phyloP scores from a whole-genome alignment of 768 basidiomycete species.

The Mycena olivaceomarginata region DNA sequence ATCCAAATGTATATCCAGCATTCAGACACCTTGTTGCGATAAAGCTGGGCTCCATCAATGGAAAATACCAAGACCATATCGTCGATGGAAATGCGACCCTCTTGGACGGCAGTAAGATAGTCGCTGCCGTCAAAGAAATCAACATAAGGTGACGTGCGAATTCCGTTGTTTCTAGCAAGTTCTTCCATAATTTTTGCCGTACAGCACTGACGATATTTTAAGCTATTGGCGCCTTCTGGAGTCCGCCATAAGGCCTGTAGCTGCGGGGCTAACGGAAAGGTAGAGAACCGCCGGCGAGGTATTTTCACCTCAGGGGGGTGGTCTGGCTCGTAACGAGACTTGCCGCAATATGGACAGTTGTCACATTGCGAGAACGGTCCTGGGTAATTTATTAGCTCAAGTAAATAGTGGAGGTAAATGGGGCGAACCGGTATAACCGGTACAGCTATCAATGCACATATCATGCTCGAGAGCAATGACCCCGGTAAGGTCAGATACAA shows the following conservation, averaged over 20 bases:
- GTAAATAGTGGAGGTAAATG: too few relatives aligned
- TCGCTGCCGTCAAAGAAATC: slow-evolving; percentile 39
- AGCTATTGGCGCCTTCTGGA: slow-evolving; percentile 44
- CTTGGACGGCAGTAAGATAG: slow-evolving; percentile 53
- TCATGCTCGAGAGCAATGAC: slow-evolving; percentile 56
- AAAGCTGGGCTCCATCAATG: slow-evolving; percentile 51
- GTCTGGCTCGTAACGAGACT: slow-evolving; percentile 51
- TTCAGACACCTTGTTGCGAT: slow-evolving; percentile 43
- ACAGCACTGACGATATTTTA: slow-evolving; percentile 52
- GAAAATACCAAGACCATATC: slow-evolving; percentile 47
- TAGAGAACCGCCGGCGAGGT: slow-evolving; percentile 55
- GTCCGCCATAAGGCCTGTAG: slow-evolving; percentile 57
- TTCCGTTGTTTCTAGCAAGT: slow-evolving; percentile 16
- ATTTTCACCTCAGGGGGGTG: slow-evolving; percentile 23
- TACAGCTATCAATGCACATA: slow-evolving; percentile 66
- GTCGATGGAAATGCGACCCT: slow-evolving; percentile 48
- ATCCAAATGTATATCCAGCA: slow-evolving; percentile 51
- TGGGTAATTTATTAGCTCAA: too few relatives aligned
- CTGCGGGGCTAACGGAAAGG: slow-evolving; percentile 50
- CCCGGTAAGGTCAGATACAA: slow-evolving; percentile 54
- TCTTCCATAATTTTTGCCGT: slow-evolving; percentile 42
- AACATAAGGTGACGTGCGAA: slow-evolving; percentile 2
- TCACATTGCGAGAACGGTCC: slow-evolving; percentile 53
- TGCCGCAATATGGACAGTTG: slow-evolving; percentile 54
- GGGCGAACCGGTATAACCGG: slow-evolving; percentile 54